Evolutionary conservation across 371 early-diverging fungal species (phyloP).

Genomic region (Haplosporangium sp.): DNA sequence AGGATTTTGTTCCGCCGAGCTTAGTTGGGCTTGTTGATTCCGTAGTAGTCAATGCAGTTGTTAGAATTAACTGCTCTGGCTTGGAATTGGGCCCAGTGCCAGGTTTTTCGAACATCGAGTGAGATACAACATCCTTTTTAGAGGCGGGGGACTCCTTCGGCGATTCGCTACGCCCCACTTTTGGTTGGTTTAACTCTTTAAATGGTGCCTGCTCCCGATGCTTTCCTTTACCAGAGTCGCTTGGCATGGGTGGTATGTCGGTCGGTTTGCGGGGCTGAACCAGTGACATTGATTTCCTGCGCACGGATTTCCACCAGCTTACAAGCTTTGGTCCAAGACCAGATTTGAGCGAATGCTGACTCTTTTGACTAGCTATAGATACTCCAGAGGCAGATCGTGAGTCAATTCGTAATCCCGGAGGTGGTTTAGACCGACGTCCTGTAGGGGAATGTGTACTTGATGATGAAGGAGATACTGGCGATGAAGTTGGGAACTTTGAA

Average conservation of each 20-base stretch:
- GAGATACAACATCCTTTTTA: constrained; percentile 22
- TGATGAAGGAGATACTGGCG: constrained; percentile 9
- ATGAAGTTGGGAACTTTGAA: constrained; percentile 1
- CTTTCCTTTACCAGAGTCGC: constrained; percentile 8
- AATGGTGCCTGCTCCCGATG: background rate
- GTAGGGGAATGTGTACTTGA: constrained; percentile 28
- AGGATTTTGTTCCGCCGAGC: constrained; percentile 20
- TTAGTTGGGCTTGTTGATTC: constrained; percentile 37
- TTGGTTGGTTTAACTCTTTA: constrained; percentile 4
- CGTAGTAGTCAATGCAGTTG: constrained; percentile 30
- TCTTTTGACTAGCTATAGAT: constrained; percentile 53
- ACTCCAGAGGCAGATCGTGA: constrained; percentile 47
- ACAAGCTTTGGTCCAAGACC: constrained; percentile 53
- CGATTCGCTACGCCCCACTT: background rate
- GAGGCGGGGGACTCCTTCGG: background rate
- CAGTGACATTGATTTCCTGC: constrained; percentile 52
- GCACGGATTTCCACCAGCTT: constrained; percentile 55
- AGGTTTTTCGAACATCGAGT: constrained; percentile 45
- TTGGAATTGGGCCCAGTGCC: constrained; percentile 20
- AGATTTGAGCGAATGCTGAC: constrained; percentile 47
- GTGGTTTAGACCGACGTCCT: constrained; percentile 24
- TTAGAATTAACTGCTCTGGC: constrained; percentile 28
- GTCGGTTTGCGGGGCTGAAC: constrained; percentile 33
- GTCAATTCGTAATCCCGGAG: constrained; percentile 34
- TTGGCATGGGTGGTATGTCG: constrained; percentile 14